phyloP scores from a whole-genome alignment of 176 grass and related monocot species.

The Olyra latifolia region DNA sequence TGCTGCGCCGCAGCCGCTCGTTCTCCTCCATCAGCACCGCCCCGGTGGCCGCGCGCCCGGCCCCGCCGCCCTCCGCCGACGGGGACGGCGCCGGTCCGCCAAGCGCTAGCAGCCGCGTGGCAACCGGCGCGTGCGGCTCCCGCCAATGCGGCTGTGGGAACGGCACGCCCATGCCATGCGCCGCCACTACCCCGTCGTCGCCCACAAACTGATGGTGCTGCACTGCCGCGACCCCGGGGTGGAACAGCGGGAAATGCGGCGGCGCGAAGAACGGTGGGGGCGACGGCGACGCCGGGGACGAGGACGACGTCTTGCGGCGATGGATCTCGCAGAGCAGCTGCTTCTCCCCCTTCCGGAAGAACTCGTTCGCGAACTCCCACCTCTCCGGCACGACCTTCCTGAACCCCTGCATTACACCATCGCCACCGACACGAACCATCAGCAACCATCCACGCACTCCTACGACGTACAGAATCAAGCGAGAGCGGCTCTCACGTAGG shows the following conservation, averaged over 20 bases:
- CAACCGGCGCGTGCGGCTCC: constrained; percentile 29
- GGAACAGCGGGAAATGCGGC: constrained; percentile 60
- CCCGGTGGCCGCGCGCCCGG: constrained; percentile 42
- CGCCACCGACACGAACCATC: background rate
- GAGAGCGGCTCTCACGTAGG: constrained; percentile 62
- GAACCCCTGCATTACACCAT: constrained; percentile 64
- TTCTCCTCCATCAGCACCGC: constrained; percentile 87
- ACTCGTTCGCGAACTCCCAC: constrained; percentile 96
- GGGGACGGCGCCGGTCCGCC: background rate
- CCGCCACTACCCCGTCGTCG: constrained; percentile 33
- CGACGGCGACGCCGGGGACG: constrained; percentile 48
- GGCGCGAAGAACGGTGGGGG: constrained; percentile 53
- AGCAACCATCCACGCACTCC: background rate
- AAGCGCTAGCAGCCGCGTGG: constrained; percentile 50
- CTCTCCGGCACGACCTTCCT: constrained; percentile 78
- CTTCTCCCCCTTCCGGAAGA: constrained; percentile 81
- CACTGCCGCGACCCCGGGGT: constrained; percentile 25
- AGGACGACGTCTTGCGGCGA: constrained; percentile 75
- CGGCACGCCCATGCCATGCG: constrained; percentile 40
- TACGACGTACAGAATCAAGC: background rate
- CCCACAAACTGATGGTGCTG: constrained; percentile 55
- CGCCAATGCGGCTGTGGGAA: constrained; percentile 50
- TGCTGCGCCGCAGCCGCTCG: constrained; percentile 78
- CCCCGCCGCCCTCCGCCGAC: background rate
- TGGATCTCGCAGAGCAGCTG: constrained; percentile 88